A percentile compares a stretch with the other conserved stretches of the same genome.
These are phyloP conservation scores for Collybia mongolica DNA, from an alignment of 768 basidiomycete species.

Conservation along the genomic window DNA sequence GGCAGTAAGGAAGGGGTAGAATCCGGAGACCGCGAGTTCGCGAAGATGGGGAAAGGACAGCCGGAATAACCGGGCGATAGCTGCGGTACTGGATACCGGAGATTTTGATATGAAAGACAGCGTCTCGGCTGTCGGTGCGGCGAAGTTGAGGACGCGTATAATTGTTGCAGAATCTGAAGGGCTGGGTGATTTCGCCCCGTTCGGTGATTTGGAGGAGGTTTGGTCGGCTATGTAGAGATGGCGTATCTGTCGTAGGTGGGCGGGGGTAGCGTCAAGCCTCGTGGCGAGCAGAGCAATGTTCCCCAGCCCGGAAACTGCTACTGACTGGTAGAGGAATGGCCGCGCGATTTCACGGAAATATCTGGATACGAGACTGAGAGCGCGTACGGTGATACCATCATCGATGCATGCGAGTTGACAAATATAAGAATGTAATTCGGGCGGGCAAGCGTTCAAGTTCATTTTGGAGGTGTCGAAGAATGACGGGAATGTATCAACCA, in stretches of 20 bases:
- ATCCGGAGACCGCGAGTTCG: constrained; percentile 43
- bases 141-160: constrained; percentile 31
- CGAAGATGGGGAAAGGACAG: constrained; percentile 36
- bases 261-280: constrained; percentile 28
- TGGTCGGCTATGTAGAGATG: constrained; percentile 42
- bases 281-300: constrained; percentile 26
- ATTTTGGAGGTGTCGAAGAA: constrained; percentile 3
- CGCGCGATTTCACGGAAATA: constrained; percentile 36
- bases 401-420: constrained; percentile 39
- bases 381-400: constrained; percentile 33
- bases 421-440: constrained; percentile 45
- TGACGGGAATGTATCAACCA: neutral
- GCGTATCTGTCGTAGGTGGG: constrained; percentile 35
- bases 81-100: constrained; percentile 32
- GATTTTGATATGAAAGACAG: constrained; percentile 35
- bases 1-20: constrained; percentile 47
- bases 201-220: neutral
- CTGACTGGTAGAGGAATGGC: constrained; percentile 38
- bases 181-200: neutral
- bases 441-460: constrained; percentile 36
- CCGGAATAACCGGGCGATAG: constrained; percentile 43
- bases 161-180: constrained; percentile 16
- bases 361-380: constrained; percentile 36
- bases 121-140: constrained; percentile 39
- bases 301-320: constrained; percentile 28